Evolutionary conservation across 2,329 filamentous ascomycete species (phyloP), one percentile per base, ranked within the genome.

Genomic region (Fusarium sp.): DNA sequence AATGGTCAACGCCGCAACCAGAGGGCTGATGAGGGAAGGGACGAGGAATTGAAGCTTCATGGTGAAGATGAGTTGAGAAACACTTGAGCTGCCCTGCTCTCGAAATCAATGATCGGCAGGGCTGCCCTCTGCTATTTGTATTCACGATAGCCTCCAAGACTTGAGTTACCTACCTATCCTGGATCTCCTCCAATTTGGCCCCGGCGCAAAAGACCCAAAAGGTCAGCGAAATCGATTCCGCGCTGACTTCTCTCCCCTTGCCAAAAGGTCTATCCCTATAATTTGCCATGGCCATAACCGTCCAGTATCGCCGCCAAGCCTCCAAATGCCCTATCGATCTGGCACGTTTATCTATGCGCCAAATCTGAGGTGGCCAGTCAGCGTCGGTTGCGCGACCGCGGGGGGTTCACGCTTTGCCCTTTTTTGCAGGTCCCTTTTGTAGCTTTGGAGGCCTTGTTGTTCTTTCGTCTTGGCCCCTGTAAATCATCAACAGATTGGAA

Each of bases 1-100:
- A 74, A 91, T 90, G 65, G 86, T 86, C 61, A 86, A 72, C 48
- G 85, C 84, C 42, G 81, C 77, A 47, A 68, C 81, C 73, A 67
- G 38, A 42, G 64, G 67, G 47, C 62, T 63, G 64, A 71, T 39
- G 39, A 77, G 63, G 57, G 78, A 77, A 39, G 79, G 70, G 65
- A 81, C 68, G 57, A 79, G 62, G 59, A 73, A 72, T 42, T 78
- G 47, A 64, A 77, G 63, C 76, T 79, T 81, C 81, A 82, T 78
- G 63, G 51, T 50, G 54, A 42, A 48, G 24, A 41, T 65, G 48
- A 47, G 51, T 22, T 36, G n/a, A 58, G 38, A 50, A 39, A 35
- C 62, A 38, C 64, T 58, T 60, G 16, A 36, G 31, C 59, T 57
- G 38, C 61, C 58, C 36, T 55, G 51, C 35, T 45, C 33, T 65